phyloP scores from a whole-genome alignment of 2,329 filamentous ascomycete species.

The Rhynchosporium secalis region DNA sequence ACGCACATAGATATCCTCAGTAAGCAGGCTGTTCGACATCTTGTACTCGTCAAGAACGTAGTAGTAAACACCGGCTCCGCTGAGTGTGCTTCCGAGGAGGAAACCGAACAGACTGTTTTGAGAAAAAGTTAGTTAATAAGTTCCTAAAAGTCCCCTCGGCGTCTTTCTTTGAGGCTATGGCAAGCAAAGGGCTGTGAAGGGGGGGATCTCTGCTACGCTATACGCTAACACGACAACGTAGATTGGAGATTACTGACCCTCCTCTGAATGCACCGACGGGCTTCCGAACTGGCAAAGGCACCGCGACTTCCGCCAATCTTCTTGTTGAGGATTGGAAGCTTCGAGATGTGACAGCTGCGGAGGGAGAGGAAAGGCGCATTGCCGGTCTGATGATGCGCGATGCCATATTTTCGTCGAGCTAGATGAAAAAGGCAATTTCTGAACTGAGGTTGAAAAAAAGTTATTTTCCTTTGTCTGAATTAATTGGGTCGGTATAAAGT shows the following conservation, averaged over 20 bases:
- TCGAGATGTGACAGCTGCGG: slow-evolving; percentile 36
- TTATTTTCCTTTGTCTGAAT: background rate
- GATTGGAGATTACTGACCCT: slow-evolving; percentile 52
- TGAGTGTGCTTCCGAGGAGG: slow-evolving; percentile 77
- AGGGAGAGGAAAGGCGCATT: slow-evolving; percentile 40
- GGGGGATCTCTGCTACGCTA: background rate
- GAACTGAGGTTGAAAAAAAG: background rate
- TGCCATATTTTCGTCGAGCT: slow-evolving; percentile 42
- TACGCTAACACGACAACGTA: background rate
- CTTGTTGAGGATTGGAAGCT: slow-evolving; percentile 43
- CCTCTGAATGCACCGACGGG: slow-evolving; percentile 71
- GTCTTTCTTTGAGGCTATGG: background rate
- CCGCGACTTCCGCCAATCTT: slow-evolving; percentile 41
- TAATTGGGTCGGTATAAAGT: slow-evolving; percentile 11
- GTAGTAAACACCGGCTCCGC: slow-evolving; percentile 82
- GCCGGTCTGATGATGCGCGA: slow-evolving; percentile 45
- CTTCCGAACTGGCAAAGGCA: slow-evolving; percentile 56
- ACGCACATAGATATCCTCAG: slow-evolving; percentile 94
- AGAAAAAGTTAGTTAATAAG: slow-evolving; percentile 14
- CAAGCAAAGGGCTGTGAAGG: background rate
- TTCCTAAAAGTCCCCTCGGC: background rate
- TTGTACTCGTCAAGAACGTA: slow-evolving; percentile 94
- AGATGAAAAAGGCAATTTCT: too few relatives aligned
- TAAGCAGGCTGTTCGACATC: slow-evolving; percentile 87
- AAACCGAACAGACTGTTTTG: slow-evolving; percentile 81